Evolutionary conservation across 2,329 filamentous ascomycete genomes (phyloP).

Genomic region (Geosmithia putterillii): DNA sequence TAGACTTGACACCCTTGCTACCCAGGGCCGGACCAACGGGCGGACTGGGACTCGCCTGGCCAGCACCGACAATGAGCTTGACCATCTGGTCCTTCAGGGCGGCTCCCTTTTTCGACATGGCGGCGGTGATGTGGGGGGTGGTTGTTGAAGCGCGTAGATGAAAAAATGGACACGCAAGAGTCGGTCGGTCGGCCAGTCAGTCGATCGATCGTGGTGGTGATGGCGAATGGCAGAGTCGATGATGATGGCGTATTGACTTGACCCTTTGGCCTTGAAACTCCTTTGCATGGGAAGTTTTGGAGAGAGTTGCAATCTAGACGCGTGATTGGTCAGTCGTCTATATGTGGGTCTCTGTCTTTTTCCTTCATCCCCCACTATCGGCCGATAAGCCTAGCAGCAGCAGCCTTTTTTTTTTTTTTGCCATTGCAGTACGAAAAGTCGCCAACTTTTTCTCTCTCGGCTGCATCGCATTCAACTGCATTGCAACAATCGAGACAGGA

Average conservation of each 20-base stretch:
- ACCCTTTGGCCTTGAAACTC: too few relatives aligned
- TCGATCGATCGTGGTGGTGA: too few relatives aligned
- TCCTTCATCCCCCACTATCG: background rate
- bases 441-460: background rate
- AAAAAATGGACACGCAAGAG: too few relatives aligned
- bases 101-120: conserved; percentile 39
- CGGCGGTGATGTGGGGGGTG: conserved; percentile 1
- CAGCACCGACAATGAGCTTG: conserved; percentile 94
- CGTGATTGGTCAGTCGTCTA: background rate
- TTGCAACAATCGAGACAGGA: too few relatives aligned
- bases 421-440: too few relatives aligned
- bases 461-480: background rate
- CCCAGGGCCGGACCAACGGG: conserved; percentile 93
- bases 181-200: too few relatives aligned
- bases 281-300: too few relatives aligned
- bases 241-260: too few relatives aligned
- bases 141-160: conserved; percentile 6
- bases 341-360: background rate
- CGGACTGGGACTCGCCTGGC: conserved; percentile 86
- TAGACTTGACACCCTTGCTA: conserved; percentile 96
- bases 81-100: conserved; percentile 59
- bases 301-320: background rate
- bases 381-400: background rate
- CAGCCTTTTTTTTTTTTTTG: background rate
- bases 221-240: too few relatives aligned